These are phyloP conservation scores for Salix koriyanagi DNA, from an alignment of 345 rosid genomes.

Conservation along the genomic window DNA sequence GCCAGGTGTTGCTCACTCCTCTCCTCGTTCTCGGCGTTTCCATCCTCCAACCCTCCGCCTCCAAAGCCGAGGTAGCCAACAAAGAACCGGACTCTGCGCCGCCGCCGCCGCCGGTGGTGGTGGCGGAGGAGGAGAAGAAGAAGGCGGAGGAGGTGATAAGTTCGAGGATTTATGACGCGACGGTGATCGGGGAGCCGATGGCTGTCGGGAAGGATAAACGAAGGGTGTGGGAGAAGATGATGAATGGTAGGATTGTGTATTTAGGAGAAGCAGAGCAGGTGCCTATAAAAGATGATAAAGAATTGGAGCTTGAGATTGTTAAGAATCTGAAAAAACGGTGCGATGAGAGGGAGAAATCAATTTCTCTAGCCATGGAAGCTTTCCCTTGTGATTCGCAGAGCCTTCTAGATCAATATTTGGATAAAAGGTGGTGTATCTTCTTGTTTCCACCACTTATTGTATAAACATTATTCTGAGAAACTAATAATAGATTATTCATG, in stretches of 20 bases:
- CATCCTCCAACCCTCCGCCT: slow-evolving; percentile 17
- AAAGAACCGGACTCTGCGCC: slow-evolving; percentile 7
- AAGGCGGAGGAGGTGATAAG: slow-evolving; percentile 28
- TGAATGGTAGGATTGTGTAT: slow-evolving; percentile 74
- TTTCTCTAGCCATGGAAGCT: slow-evolving; percentile 74
- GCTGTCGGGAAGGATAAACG: slow-evolving; percentile 78
- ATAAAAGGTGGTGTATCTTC: slow-evolving; percentile 40
- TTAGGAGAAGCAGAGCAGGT: slow-evolving; percentile 91
- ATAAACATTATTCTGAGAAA: background rate
- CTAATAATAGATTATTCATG: background rate
- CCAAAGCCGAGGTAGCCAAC: slow-evolving; percentile 18
- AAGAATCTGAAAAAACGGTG: slow-evolving; percentile 59
- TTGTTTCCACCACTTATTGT: no score
- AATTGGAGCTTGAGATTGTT: slow-evolving; percentile 68
- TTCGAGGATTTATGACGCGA: slow-evolving; percentile 80
- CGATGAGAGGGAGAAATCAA: slow-evolving; percentile 42
- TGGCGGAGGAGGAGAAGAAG: slow-evolving; percentile 15
- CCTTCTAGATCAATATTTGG: slow-evolving; percentile 55
- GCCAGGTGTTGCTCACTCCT: slow-evolving; percentile 42
- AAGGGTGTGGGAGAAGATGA: slow-evolving; percentile 81
- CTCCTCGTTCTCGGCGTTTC: slow-evolving; percentile 29
- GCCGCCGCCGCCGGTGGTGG: slow-evolving; percentile 11
- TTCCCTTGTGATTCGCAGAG: slow-evolving; percentile 70
- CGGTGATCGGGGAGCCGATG: slow-evolving; percentile 86
- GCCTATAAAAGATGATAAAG: slow-evolving; percentile 70